phyloP scores from a whole-genome alignment of 2,329 filamentous ascomycete genomes.

The Fusarium oxysporum region DNA sequence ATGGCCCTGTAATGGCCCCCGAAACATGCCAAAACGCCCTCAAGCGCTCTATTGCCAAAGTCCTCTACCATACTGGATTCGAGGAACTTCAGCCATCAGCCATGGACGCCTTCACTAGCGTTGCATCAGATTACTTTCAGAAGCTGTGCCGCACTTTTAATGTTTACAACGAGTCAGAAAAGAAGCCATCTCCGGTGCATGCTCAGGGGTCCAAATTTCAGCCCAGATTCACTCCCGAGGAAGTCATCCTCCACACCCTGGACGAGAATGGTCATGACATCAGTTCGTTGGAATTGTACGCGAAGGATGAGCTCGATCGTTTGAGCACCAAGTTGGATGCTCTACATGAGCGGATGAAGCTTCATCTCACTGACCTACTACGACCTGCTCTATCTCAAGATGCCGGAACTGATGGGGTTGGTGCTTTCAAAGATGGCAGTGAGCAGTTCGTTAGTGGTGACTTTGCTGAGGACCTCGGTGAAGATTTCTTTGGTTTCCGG shows the following conservation, averaged over 20 bases:
- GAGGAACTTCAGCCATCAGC: slow-evolving; percentile 97
- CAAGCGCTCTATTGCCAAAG: slow-evolving; percentile 90
- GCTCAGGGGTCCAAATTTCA: slow-evolving; percentile 61
- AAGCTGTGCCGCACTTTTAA: slow-evolving; percentile 85
- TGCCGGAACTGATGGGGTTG: slow-evolving; percentile 83
- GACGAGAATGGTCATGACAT: slow-evolving; percentile 86
- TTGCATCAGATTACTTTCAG: slow-evolving; percentile 89
- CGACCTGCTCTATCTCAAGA: slow-evolving; percentile 85
- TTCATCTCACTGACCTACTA: slow-evolving; percentile 90
- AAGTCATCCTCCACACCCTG: slow-evolving; percentile 87
- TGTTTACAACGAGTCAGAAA: slow-evolving; percentile 85
- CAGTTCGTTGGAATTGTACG: slow-evolving; percentile 84
- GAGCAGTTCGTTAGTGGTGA: slow-evolving; percentile 97
- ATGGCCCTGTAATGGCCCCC: slow-evolving; percentile 87
- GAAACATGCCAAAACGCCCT: slow-evolving; percentile 85
- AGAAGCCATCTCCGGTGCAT: slow-evolving; percentile 66
- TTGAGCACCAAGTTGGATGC: slow-evolving; percentile 80
- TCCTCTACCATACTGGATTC: slow-evolving; percentile 96
- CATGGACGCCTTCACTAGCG: slow-evolving; percentile 87
- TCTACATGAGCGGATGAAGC: slow-evolving; percentile 95
- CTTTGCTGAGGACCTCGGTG: slow-evolving; percentile 96
- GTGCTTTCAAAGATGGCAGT: slow-evolving; percentile 94
- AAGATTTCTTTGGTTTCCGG: slow-evolving; percentile 99
- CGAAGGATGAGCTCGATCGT: slow-evolving; percentile 93
- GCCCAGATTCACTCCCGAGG: slow-evolving; percentile 81